A percentile compares a stretch with the other conserved stretches of the same genome.
Evolutionary conservation across 1,284 basidiomycete species (phyloP).

Genomic region (Trichosporon faecale): DNA sequence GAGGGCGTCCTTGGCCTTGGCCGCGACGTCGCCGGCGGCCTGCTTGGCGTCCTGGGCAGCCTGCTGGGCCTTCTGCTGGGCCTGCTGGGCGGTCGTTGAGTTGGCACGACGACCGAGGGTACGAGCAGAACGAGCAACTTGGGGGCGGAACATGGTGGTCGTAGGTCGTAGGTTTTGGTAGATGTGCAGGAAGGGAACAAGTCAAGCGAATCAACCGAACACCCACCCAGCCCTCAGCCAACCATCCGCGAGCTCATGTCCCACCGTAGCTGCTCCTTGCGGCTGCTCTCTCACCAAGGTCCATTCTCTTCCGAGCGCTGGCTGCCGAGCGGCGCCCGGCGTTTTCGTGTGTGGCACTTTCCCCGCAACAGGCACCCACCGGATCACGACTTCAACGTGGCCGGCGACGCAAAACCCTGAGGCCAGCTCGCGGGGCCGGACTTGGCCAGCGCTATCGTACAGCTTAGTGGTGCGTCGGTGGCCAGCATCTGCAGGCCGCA

Average conservation of each 20-base stretch:
- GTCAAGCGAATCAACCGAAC: conserved; percentile 1
- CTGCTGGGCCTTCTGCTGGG: conserved; percentile 40
- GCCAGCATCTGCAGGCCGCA: not conserved
- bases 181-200: conserved; percentile 2
- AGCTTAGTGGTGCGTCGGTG: not conserved
- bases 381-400: conserved; percentile 3
- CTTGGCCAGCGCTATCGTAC: not conserved
- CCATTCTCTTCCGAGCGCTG: conserved; percentile 5
- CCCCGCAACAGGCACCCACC: not conserved
- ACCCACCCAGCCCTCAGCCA: not conserved
- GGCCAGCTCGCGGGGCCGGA: not conserved
- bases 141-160: conserved; percentile 23
- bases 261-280: not conserved
- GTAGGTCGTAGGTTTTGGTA: conserved; percentile 12
- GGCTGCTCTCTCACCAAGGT: not conserved
- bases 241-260: not conserved
- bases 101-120: conserved; percentile 23
- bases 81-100: conserved; percentile 36
- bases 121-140: conserved; percentile 22
- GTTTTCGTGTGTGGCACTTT: conserved; percentile 2
- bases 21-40: conserved; percentile 12
- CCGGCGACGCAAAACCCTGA: not conserved
- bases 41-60: conserved; percentile 16
- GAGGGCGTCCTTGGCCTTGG: conserved; percentile 17
- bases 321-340: not conserved